Evolutionary conservation across 2,329 filamentous ascomycete genomes (phyloP), one percentile per base, ranked within the genome.

Genomic region (Thelonectria olida): DNA sequence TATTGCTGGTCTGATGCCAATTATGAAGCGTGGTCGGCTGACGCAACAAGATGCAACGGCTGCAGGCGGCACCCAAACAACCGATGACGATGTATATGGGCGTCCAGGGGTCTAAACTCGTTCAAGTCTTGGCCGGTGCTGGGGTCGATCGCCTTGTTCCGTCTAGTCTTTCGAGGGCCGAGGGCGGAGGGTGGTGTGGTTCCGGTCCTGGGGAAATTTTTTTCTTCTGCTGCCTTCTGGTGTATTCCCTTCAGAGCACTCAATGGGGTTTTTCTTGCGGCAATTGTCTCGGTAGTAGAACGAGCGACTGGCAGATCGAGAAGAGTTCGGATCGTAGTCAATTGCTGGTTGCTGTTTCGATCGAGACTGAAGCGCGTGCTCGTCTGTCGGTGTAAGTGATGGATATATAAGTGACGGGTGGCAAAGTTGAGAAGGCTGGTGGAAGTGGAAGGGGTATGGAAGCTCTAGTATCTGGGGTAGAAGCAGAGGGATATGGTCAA

Each of bases 71-170:
- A 38, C 48, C 49, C 47, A 36, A 44, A 50, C 22, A 17, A 13
- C 36, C 49, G 44, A 60, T 60, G 57, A 60, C 45, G 51, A 60
- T 54, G 57, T 19, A 44, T 54, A 45, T 22, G 51, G n/a, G 38
- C 44, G 57, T 54, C 42, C 51, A 59, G 50, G 36, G 50, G 50
- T 44, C 55, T 58, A 58, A 27, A 52, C 41, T 45, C 28, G 39
- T 45, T 47, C 39, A 13, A 52, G 55, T 27, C 55, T 58, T 64
- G 65, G 63, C 60, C 36, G 63, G n/a, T 59, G 42, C 63, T 61
- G 54, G 60, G 64, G 44, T 67, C 63, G 61, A 63, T 60, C 54
- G 63, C 58, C 61, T 54, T 44, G 10, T 28, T 36, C 42, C 49
- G 54, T 23, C 49, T 59, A n/a, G 61, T 47, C 48, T 68, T 52